Percentiles rank a stretch among this genome's conserved stretches.
phyloP scores from a whole-genome alignment of 228 moss, liverwort and hornwort genomes.

The Sphagnum fallax region DNA sequence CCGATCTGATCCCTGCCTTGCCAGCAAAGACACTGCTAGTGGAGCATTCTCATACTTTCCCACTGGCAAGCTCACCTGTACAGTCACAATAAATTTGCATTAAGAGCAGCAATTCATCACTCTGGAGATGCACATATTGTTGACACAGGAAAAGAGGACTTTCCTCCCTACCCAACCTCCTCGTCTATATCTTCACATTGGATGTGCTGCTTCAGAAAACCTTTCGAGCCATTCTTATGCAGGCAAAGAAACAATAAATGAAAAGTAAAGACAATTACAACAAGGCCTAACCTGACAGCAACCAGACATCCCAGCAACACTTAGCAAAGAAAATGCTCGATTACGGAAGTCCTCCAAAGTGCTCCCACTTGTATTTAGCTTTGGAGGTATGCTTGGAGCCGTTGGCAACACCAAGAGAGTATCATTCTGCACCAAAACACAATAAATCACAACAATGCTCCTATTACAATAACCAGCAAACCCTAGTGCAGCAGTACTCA shows the following conservation, averaged over 20 bases:
- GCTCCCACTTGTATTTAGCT: slow-evolving; percentile 59
- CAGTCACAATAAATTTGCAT: background rate
- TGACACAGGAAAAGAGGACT: too few relatives aligned
- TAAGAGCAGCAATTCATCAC: too few relatives aligned
- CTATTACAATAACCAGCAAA: too few relatives aligned
- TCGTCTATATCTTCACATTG: too few relatives aligned
- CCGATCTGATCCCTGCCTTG: slow-evolving; percentile 88
- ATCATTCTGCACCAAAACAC: slow-evolving; percentile 48
- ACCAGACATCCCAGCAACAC: slow-evolving; percentile 84
- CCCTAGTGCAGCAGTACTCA: too few relatives aligned
- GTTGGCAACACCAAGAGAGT: slow-evolving; percentile 77
- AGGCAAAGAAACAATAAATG: background rate
- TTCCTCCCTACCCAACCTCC: too few relatives aligned
- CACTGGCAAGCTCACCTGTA: slow-evolving; percentile 79
- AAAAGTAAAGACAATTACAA: background rate
- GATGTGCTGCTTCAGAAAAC: too few relatives aligned
- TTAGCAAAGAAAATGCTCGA: slow-evolving; percentile 63
- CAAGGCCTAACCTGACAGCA: slow-evolving; percentile 73
- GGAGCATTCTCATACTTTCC: slow-evolving; percentile 62
- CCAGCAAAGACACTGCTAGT: slow-evolving; percentile 73
- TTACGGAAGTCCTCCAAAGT: slow-evolving; percentile 51
- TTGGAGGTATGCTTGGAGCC: slow-evolving; percentile 81
- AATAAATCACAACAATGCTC: too few relatives aligned
- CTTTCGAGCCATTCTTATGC: too few relatives aligned
- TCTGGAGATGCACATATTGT: too few relatives aligned